These are phyloP conservation scores for Cyberlindnera mrakii DNA, from an alignment of 805 yeast species.

Conservation along the genomic window DNA sequence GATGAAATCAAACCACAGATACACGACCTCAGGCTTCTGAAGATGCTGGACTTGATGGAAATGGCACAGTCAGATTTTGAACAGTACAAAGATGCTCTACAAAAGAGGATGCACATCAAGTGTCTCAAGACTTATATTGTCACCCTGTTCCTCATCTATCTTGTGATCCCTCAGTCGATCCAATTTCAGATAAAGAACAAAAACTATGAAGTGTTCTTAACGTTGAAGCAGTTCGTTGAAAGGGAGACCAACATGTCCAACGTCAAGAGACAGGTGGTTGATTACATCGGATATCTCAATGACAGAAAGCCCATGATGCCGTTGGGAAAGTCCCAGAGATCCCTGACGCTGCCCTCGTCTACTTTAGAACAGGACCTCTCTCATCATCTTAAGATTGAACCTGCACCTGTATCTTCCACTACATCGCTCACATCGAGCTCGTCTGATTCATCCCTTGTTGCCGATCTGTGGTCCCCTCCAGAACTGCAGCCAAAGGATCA, in stretches of 20 bases:
- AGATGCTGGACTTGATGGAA: constrained; percentile 32
- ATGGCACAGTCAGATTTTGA: constrained; percentile 31
- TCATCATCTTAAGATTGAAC: constrained; percentile 5
- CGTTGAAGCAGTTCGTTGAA: constrained; percentile 30
- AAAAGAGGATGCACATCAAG: constrained; percentile 18
- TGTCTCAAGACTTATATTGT: constrained; percentile 29
- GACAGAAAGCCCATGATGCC: constrained; percentile 5
- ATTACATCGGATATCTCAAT: constrained; percentile 26
- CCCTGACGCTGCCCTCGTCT: constrained; percentile 26
- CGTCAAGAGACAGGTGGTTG: constrained; percentile 30
- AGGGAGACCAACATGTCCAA: constrained; percentile 34
- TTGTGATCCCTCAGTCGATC: constrained; percentile 33
- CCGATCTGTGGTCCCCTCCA: constrained; percentile 34
- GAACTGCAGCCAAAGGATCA: constrained; percentile 33
- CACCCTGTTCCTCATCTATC: constrained; percentile 31
- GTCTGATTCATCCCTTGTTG: constrained; percentile 15
- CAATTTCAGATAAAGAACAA: constrained; percentile 36
- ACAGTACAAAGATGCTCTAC: constrained; percentile 21
- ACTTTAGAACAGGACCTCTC: constrained; percentile 12
- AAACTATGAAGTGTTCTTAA: constrained; percentile 31
- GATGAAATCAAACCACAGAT: constrained; percentile 27
- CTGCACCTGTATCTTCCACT: background rate
- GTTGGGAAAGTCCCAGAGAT: constrained; percentile 16
- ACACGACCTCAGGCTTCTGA: constrained; percentile 28
- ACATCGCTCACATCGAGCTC: constrained; percentile 6